Conservation (phyloP, 345 rosid species). For the Ricinus communis region DNA sequence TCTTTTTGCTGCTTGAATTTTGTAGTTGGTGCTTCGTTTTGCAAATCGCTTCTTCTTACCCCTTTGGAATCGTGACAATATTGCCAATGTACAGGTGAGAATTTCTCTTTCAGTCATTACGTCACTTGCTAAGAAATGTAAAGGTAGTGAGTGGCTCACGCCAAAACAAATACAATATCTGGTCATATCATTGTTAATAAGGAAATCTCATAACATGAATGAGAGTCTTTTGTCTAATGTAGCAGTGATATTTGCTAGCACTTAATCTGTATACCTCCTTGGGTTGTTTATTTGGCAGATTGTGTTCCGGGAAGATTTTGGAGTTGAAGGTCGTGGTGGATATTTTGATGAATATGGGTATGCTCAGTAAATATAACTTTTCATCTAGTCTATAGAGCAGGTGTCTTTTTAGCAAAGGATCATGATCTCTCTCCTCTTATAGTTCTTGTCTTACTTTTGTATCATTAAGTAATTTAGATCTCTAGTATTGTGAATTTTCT, state of each 20-base stretch:
- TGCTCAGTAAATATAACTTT: conserved; percentile 13
- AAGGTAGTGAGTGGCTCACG: background rate
- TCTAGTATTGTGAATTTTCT: background rate
- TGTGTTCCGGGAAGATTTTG: conserved; percentile 97
- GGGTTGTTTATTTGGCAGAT: conserved; percentile 48
- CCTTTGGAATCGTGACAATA: conserved; percentile 98
- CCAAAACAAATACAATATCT: background rate
- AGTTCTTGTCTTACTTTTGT: background rate
- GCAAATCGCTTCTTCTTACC: conserved; percentile 94
- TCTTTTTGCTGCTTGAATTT: conserved; percentile 20
- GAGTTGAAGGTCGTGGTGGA: conserved; percentile 99
- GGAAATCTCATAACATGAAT: background rate
- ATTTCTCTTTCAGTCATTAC: conserved; percentile 10
- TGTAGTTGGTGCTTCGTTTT: conserved; percentile 94
- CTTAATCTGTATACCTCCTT: background rate
- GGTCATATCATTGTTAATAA: background rate
- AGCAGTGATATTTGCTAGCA: background rate
- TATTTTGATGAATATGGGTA: conserved; percentile 99
- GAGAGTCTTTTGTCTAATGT: background rate
- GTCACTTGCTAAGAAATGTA: background rate
- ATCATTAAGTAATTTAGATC: background rate
- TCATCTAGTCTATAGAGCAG: background rate
- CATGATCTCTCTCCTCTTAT: background rate
- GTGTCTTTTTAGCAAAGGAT: conserved; percentile 6
- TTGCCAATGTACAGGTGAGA: conserved; percentile 91